Evolutionary conservation across 495 filamentous ascomycete genomes (phyloP), one percentile per base, ranked within the genome.

Genomic region (Articulospora tetracladia): DNA sequence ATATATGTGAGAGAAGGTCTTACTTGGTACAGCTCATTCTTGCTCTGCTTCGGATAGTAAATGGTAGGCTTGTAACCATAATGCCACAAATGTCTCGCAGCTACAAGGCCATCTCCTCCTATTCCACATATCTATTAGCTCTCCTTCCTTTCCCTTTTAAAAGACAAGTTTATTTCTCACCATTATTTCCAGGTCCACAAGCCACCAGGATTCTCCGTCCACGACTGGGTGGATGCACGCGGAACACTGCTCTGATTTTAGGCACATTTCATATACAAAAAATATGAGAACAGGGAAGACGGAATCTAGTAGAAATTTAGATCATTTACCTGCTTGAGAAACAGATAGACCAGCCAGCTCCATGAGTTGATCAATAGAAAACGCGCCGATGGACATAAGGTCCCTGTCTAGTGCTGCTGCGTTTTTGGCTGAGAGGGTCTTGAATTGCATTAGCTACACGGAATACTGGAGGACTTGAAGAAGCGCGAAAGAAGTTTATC

Each of bases 311-410:
- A 2, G 28, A 55, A 41, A 23, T n/a, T n/a, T n/a, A 30, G 17
- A 26, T 28, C n/a, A n/a, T n/a, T n/a, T 24, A 55, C 53, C 53
- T 19, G 53, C 53, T n/a, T 55, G 53, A 17, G 53, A 55, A 41
- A 55, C 53, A 36, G 53, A 58, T 48, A 52, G 30, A 12, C 26
- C 46, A 55, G 46, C 60, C 1, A 64, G 25, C 25, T 98, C 94
- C 94, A 98, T 98, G 54, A 98, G 77, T 20, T 98, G 94, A 72
- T 98, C 94, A 41, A 98, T 80, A 2, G 92, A 96, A 77, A 93
- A 98, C 22, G 88, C 94, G 2, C 95, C 93, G 20, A 84, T 79
- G 71, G 85, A 89, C 94, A 98, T 98, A 44, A 98, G 85, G 66
- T 98, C 94, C 71, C 88, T 85, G 72, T 98, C 94, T 3, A 98